Base-by-base conservation (phyloP, 176 grass and related monocot genomes). In the Juncus effusus region DNA sequence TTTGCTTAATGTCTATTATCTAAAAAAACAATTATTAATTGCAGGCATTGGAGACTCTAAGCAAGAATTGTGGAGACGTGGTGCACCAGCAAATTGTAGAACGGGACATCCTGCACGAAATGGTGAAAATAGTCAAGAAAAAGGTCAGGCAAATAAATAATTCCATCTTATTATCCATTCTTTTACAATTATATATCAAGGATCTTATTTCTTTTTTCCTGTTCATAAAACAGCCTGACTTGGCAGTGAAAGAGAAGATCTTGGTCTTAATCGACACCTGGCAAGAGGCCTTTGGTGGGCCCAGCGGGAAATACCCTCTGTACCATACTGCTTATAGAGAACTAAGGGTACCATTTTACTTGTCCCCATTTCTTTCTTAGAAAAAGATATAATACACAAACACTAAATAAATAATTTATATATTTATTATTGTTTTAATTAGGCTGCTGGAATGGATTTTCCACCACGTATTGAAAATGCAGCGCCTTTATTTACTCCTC, bases 101-200 rank as follows among this genome's bases (percentile, higher is more conserved):
- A 39, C 95, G 95, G 10, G 95, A 99, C 70, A 99, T 99, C 53
- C 84, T 99, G 75, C 90, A 83, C 80, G 95, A 99, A 84, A 94
- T 99, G 95, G 89, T 94, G 49, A 99, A 94, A 76, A 93, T 99
- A 70, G 89, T 99, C 69, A 99, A 94, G 95, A 99, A 94, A 90
- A 99, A 99, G 86, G 95, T 85, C 78, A 75, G 7, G 35, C 51
- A 40, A 80, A 55, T 79, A 62, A 38, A 51, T 58, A 40, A 78
- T 66, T 7, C 38, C 2, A 68, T 5, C 3, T 60, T 59, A 67
- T 54, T 45, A 36, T 65, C 12, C 16, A 59, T 87, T n/a, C 37
- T 79, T 79, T 52, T 65, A 69, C 6, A 52, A 59, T 59, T 54
- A n/a, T 67, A 38, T 72, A 68, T 56, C 66, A 65, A 52, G 54